Conservation (phyloP, 108 stramenopile species). For the Nitzschia sp. region DNA sequence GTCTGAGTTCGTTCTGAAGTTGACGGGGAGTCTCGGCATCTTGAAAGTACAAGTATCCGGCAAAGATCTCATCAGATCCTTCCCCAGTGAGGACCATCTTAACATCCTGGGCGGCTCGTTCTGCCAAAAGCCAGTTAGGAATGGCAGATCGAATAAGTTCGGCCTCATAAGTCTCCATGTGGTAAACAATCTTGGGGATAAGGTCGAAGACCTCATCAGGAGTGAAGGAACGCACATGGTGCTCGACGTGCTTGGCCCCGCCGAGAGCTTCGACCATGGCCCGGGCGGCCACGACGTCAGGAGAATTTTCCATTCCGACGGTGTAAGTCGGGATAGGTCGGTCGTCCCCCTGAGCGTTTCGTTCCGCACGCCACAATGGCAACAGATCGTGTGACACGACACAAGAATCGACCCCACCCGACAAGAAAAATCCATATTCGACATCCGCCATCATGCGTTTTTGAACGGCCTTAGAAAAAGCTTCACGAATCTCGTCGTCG, state of each 20-base stretch:
- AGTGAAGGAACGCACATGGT: slow-evolving; percentile 59
- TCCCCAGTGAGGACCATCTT: slow-evolving; percentile 83
- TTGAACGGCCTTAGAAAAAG: slow-evolving; percentile 59
- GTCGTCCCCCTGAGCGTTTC: slow-evolving; percentile 47
- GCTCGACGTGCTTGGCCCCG: slow-evolving; percentile 52
- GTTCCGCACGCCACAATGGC: slow-evolving; percentile 54
- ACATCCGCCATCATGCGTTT: slow-evolving; percentile 83
- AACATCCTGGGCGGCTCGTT: slow-evolving; percentile 68
- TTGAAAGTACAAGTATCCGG: slow-evolving; percentile 76
- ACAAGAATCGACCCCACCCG: slow-evolving; percentile 78
- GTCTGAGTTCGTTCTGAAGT: slow-evolving; percentile 63
- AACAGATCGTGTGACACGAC: slow-evolving; percentile 65
- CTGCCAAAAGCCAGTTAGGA: slow-evolving; percentile 79
- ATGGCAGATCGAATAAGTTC: slow-evolving; percentile 78
- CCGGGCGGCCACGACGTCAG: slow-evolving; percentile 73
- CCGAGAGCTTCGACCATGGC: slow-evolving; percentile 74
- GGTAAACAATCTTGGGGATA: slow-evolving; percentile 74
- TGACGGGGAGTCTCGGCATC: slow-evolving; percentile 63
- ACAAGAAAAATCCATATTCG: slow-evolving; percentile 75
- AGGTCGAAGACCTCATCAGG: slow-evolving; percentile 75
- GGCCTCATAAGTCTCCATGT: slow-evolving; percentile 86
- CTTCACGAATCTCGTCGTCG: slow-evolving; percentile 63
- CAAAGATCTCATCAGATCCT: slow-evolving; percentile 77
- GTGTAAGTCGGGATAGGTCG: slow-evolving; percentile 70
- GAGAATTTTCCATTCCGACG: slow-evolving; percentile 78